Conservation (phyloP, 2,329 filamentous ascomycete genomes). For the Pseudonectria buxi region DNA sequence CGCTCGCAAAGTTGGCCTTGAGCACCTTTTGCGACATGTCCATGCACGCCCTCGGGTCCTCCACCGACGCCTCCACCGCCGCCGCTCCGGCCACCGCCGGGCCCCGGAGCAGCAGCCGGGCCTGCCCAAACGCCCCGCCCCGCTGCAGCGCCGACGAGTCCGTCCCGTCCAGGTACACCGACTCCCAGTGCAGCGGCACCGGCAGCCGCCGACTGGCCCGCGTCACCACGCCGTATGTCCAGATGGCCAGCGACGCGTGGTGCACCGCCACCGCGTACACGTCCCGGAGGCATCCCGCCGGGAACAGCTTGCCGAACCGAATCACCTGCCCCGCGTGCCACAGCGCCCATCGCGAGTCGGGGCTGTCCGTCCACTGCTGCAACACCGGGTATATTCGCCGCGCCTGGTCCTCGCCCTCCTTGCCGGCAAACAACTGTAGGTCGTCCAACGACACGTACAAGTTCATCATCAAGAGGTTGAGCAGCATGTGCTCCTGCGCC, state of each 20-base stretch:
- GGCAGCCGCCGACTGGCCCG: slow-evolving; percentile 31
- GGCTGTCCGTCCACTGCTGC: slow-evolving; percentile 50
- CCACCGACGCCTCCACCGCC: slow-evolving; percentile 35
- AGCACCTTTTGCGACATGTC: slow-evolving; percentile 51
- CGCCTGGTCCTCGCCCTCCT: slow-evolving; percentile 60
- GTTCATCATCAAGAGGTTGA: slow-evolving; percentile 54
- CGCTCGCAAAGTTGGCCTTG: slow-evolving; percentile 41
- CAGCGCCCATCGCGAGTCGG: slow-evolving; percentile 51
- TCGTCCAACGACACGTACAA: slow-evolving; percentile 59
- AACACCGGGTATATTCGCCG: slow-evolving; percentile 51
- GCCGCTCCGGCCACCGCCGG: slow-evolving; percentile 20
- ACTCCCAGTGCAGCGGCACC: slow-evolving; percentile 28
- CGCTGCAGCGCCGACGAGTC: slow-evolving; percentile 46
- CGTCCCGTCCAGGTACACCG: slow-evolving; percentile 49
- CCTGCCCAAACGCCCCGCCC: slow-evolving; percentile 52
- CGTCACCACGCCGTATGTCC: slow-evolving; percentile 59
- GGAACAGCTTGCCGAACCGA: slow-evolving; percentile 50
- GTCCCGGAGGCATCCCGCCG: slow-evolving; percentile 49
- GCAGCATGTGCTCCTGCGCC: slow-evolving; percentile 39
- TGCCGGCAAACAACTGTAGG: slow-evolving; percentile 60
- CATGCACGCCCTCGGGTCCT: slow-evolving; percentile 54
- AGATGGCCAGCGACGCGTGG: slow-evolving; percentile 60
- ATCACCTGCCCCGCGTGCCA: slow-evolving; percentile 65
- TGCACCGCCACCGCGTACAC: slow-evolving; percentile 65
- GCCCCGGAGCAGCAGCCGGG: slow-evolving; percentile 43